Conservation (phyloP, 495 filamentous ascomycete genomes). For the Pseudotulostoma volvatum region DNA sequence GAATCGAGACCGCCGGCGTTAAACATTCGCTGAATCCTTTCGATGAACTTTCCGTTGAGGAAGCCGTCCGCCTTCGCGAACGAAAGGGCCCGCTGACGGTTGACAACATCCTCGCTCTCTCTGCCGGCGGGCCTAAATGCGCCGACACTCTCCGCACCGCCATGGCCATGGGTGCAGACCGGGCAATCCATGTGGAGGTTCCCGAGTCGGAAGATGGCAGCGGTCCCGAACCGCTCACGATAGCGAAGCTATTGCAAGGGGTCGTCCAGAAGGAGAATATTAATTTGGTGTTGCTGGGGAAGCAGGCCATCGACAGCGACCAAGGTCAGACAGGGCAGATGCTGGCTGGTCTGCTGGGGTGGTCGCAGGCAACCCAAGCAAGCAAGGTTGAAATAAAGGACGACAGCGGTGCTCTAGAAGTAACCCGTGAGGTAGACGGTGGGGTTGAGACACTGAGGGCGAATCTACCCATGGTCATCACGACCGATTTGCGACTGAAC, state of each 20-base stretch:
- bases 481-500: constrained; percentile 87
- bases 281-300: constrained; percentile 85
- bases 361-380: constrained; percentile 90
- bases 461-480: constrained; percentile 78
- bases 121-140: constrained; percentile 73
- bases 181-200: constrained; percentile 67
- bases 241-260: constrained; percentile 72
- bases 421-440: constrained; percentile 86
- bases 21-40: constrained; percentile 99
- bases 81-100: constrained; percentile 45
- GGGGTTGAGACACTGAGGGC: constrained; percentile 78
- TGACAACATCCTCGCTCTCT: constrained; percentile 77
- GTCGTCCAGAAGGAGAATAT: constrained; percentile 68
- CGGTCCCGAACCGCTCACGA: constrained; percentile 69
- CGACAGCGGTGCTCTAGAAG: constrained; percentile 40
- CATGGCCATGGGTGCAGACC: constrained; percentile 97
- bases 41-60: constrained; percentile 95
- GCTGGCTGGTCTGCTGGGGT: constrained; percentile 81
- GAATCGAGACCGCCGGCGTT: constrained; percentile 75
- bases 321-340: constrained; percentile 95
- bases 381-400: constrained; percentile 57
- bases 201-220: constrained; percentile 29
- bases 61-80: constrained; percentile 85
- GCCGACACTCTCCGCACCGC: constrained; percentile 80
- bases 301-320: constrained; percentile 97